Evolutionary conservation across 176 grass and related monocot species (phyloP).

Genomic region (Carex pumila): DNA sequence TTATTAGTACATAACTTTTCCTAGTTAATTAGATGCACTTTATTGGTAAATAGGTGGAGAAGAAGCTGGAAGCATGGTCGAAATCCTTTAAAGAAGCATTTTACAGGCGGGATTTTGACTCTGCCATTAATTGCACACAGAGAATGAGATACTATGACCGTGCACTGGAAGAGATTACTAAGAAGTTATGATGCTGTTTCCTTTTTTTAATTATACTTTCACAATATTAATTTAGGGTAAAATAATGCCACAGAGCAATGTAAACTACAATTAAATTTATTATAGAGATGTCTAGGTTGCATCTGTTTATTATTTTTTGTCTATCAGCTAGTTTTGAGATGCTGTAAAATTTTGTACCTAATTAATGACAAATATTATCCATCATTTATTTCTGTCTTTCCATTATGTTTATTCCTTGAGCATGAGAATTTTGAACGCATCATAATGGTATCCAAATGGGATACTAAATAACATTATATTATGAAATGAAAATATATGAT

Average conservation of each 20-base stretch:
- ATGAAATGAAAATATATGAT: too few species aligned
- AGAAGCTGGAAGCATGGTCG: conserved; percentile 51
- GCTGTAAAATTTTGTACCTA: neutral
- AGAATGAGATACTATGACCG: conserved; percentile 89
- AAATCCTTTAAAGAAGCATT: conserved; percentile 57
- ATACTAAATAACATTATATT: too few species aligned
- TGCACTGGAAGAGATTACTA: conserved; percentile 70
- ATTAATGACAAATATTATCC: neutral
- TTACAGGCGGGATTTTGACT: conserved; percentile 36
- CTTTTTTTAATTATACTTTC: neutral
- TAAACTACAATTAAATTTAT: neutral
- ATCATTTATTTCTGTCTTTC: neutral
- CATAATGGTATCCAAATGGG: neutral
- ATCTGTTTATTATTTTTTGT: neutral
- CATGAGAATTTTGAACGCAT: neutral
- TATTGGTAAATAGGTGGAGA: conserved; percentile 33
- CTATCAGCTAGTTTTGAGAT: neutral
- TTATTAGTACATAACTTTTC: too few species aligned
- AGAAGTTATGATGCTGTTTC: conserved; percentile 48
- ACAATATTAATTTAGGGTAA: neutral
- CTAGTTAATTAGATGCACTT: neutral
- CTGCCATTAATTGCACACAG: conserved; percentile 49
- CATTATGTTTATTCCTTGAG: neutral
- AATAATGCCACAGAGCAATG: neutral
- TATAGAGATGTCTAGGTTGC: neutral